These are phyloP conservation scores for Scedosporium dehoogii DNA, from an alignment of 2,329 filamentous ascomycete species.

Conservation along the genomic window DNA sequence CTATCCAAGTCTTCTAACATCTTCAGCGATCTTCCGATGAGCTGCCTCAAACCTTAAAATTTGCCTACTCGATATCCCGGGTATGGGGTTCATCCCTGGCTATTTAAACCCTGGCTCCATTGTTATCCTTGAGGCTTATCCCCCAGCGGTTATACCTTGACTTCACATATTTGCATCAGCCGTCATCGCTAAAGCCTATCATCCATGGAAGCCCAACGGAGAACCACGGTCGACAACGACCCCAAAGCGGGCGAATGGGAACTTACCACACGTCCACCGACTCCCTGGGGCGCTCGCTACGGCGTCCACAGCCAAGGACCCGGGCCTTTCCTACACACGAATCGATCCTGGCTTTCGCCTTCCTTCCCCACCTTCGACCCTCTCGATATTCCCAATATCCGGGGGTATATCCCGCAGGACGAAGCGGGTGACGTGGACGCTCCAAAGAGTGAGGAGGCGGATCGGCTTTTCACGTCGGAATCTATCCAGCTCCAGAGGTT, in stretches of 20 bases:
- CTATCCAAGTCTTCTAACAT: too few species aligned
- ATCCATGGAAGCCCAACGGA: not conserved
- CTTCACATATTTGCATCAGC: not conserved
- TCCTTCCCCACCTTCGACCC: constrained; percentile 2
- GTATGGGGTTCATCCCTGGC: too few species aligned
- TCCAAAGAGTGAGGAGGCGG: not conserved
- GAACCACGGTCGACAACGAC: not conserved
- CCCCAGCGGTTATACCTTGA: not conserved
- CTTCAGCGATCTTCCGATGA: too few species aligned
- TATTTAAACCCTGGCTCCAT: not conserved
- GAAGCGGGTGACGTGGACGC: not conserved
- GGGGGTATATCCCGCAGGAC: not conserved
- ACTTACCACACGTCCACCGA: not conserved
- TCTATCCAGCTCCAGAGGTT: not conserved
- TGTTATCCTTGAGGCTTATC: not conserved
- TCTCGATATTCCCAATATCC: not conserved
- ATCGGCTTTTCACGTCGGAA: constrained; percentile 8
- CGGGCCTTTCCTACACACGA: not conserved
- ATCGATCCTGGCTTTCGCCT: not conserved
- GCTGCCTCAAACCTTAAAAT: too few species aligned
- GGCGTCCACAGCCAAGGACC: not conserved
- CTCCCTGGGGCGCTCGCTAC: not conserved
- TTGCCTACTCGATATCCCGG: too few species aligned
- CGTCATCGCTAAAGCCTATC: not conserved
- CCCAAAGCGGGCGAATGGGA: not conserved